These are phyloP conservation scores for Cercospora sp. DNA, from an alignment of 2,329 filamentous ascomycete genomes.

Conservation along the genomic window DNA sequence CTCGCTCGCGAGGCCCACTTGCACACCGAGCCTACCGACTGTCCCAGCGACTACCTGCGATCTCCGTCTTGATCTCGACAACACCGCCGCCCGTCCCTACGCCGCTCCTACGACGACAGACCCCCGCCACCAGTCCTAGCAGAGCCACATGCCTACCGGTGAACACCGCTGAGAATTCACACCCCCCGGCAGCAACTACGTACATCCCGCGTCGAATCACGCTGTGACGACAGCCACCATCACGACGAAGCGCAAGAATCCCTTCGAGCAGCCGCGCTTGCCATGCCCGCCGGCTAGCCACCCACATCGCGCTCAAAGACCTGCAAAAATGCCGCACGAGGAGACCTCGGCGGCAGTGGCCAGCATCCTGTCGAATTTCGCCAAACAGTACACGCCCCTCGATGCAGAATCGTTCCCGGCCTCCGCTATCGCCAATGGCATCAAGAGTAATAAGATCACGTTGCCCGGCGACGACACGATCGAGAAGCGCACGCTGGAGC, in stretches of 20 bases:
- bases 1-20: neutral
- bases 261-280: slow-evolving; percentile 21
- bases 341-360: slow-evolving; percentile 40
- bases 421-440: slow-evolving; percentile 53
- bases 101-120: neutral
- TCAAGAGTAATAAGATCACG: slow-evolving; percentile 57
- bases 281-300: slow-evolving; percentile 24
- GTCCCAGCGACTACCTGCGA: neutral
- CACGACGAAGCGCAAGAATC: slow-evolving; percentile 27
- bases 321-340: slow-evolving; percentile 34
- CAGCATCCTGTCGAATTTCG: slow-evolving; percentile 51
- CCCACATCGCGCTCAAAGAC: slow-evolving; percentile 11
- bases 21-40: neutral
- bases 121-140: neutral
- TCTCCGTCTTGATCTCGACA: neutral
- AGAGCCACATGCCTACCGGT: neutral
- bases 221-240: slow-evolving; percentile 19
- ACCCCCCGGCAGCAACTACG: neutral
- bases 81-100: slow-evolving; percentile 9
- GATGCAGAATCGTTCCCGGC: slow-evolving; percentile 49
- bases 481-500: slow-evolving; percentile 77
- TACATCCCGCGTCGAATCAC: slow-evolving; percentile 22
- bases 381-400: slow-evolving; percentile 48
- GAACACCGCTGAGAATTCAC: neutral
- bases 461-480: slow-evolving; percentile 75